These are phyloP conservation scores for Talaromyces atroroseus DNA, from an alignment of 2,329 filamentous ascomycete genomes.

Conservation along the genomic window DNA sequence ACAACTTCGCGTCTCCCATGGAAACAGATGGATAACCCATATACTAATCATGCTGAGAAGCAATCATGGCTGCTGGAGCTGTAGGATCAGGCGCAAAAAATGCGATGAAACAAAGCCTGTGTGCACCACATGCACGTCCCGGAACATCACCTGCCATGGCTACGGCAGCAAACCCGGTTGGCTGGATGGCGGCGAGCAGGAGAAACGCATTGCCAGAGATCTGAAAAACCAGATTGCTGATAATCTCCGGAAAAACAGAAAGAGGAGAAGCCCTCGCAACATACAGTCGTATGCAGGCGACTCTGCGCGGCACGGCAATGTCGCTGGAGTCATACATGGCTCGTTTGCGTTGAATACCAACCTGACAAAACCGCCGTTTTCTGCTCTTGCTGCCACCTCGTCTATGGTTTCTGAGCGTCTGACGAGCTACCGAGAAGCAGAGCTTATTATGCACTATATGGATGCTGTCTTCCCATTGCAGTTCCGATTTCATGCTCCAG, in stretches of 20 bases:
- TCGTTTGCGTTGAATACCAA: too few species aligned
- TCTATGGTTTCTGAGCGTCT: not conserved
- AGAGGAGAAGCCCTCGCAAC: not conserved
- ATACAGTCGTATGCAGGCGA: not conserved
- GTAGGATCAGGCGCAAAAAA: conserved; percentile 63
- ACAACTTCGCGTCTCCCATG: not conserved
- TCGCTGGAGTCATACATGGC: not conserved
- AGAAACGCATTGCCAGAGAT: not conserved
- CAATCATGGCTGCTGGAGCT: conserved; percentile 56
- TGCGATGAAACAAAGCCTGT: conserved; percentile 61
- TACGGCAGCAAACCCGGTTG: conserved; percentile 7
- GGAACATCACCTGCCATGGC: conserved; percentile 8
- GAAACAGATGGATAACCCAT: not conserved
- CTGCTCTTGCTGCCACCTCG: too few species aligned
- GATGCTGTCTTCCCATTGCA: conserved; percentile 17
- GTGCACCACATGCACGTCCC: conserved; percentile 54
- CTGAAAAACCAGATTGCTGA: not conserved
- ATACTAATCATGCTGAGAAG: not conserved
- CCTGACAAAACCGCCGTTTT: not conserved
- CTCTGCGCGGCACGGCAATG: not conserved
- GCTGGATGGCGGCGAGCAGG: conserved; percentile 6
- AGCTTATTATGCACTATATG: conserved; percentile 17
- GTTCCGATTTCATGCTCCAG: conserved; percentile 14
- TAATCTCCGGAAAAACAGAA: not conserved
- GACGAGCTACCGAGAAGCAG: conserved; percentile 13